Evolutionary conservation across 78 protist genomes (phyloP), one percentile per base, ranked within the genome.

Genomic region (Dictyostelium brefeldianum): DNA sequence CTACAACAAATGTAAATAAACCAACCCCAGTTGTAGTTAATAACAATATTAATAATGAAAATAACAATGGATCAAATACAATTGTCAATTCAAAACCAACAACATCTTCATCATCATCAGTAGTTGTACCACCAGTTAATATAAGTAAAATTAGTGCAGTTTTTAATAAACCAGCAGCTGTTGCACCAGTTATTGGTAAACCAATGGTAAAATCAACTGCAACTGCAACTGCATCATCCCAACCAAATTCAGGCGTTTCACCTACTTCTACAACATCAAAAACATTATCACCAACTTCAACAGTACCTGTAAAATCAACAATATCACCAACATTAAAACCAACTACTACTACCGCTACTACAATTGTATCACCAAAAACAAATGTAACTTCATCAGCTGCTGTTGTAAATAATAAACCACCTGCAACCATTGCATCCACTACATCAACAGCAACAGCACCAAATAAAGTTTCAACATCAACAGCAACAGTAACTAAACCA

Each of bases 71-170:
- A n/a, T n/a, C n/a, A n/a, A n/a, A n/a, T n/a, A n/a, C n/a, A 3
- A 36, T 36, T 36, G 43, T 36, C 43, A 36, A 36, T 36, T 36
- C 43, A 36, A 36, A 62, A 22, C 36, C 70, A 4, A 22, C 31
- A 57, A 57, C 67, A 22, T 8, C 67, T 20, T 22, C 67, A 14
- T 10, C 67, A 4, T 11, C 70, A 25, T 10, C 67, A 4, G 14
- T 36, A 25, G 70, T 62, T 25, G 41, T 62, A 62, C 70, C 70
- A 62, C 70, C 70, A 12, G 70, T 62, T 62, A 62, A 62, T 25
- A 62, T 62, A 11, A 62, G 70, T 25, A 62, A 62, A 62, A 62
- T 62, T 25, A 31, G 43, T 25, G 41, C 70, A 62, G 27, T 36
- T 25, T 62, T 62, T 25, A 62, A 22, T 69, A 36, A 36, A 17